phyloP scores from a whole-genome alignment of 495 filamentous ascomycete genomes.

The Penicillium coprophilum region DNA sequence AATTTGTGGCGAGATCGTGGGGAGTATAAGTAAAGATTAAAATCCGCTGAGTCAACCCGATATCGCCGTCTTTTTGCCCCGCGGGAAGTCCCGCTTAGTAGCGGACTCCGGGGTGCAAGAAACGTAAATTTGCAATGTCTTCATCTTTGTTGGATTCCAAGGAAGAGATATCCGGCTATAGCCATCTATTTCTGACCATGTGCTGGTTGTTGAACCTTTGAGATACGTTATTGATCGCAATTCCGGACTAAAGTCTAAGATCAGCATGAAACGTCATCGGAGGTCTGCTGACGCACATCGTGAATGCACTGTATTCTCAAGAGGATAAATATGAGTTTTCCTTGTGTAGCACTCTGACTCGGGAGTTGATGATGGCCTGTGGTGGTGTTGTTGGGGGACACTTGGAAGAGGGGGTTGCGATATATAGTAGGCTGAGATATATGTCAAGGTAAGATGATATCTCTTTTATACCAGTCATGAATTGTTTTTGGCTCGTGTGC shows the following conservation, averaged over 20 bases:
- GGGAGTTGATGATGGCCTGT: not conserved
- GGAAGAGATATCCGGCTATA: constrained; percentile 19
- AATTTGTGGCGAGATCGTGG: constrained; percentile 8
- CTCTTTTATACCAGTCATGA: not conserved
- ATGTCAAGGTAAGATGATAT: not conserved
- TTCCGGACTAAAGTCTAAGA: not conserved
- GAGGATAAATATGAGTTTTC: not conserved
- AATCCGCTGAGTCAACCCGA: constrained; percentile 33
- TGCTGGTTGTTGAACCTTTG: not conserved
- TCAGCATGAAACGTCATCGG: not conserved
- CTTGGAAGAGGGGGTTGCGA: not conserved
- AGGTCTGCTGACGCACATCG: not conserved
- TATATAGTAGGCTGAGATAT: not conserved
- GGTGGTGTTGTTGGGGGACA: not conserved
- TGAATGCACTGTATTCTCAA: not conserved
- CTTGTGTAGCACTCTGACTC: not conserved
- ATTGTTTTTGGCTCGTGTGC: not conserved
- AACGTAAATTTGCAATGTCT: constrained; percentile 6
- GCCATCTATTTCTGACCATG: constrained; percentile 2
- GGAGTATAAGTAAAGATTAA: constrained; percentile 13
- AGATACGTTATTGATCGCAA: constrained; percentile 4
- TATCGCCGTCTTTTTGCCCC: constrained; percentile 29
- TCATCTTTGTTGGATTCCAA: constrained; percentile 9
- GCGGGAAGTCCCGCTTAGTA: constrained; percentile 32
- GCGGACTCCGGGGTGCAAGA: constrained; percentile 15